A percentile compares a stretch with the other conserved stretches of the same genome.
phyloP scores from a whole-genome alignment of 805 yeast genomes.

The Teunomyces gatunensis region DNA sequence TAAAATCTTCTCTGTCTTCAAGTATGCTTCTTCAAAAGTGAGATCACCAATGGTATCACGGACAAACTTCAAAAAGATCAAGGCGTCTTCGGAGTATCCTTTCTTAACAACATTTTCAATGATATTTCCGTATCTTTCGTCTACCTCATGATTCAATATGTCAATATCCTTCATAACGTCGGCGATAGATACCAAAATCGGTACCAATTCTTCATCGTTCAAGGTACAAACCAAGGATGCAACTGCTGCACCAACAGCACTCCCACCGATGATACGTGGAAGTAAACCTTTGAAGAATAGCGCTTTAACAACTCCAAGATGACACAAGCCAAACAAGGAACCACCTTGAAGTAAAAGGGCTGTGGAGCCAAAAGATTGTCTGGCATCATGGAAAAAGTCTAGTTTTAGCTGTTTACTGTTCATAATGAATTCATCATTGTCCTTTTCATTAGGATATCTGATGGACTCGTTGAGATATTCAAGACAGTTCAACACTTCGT shows the following conservation, averaged over 20 bases:
- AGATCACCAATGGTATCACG: slow-evolving; percentile 70
- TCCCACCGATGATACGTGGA: slow-evolving; percentile 86
- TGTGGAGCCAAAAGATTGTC: slow-evolving; percentile 85
- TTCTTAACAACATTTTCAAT: slow-evolving; percentile 72
- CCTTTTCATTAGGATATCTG: slow-evolving; percentile 23
- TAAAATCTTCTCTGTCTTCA: slow-evolving; percentile 71
- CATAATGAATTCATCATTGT: slow-evolving; percentile 34
- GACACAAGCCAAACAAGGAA: slow-evolving; percentile 89
- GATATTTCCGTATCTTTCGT: slow-evolving; percentile 62
- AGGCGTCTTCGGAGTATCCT: slow-evolving; percentile 84
- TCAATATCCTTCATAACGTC: slow-evolving; percentile 45
- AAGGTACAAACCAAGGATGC: slow-evolving; percentile 82
- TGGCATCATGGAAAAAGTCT: slow-evolving; percentile 81
- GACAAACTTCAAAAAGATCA: slow-evolving; percentile 76
- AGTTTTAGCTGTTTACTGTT: slow-evolving; percentile 56
- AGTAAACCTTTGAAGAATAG: slow-evolving; percentile 70
- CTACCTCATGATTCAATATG: slow-evolving; percentile 50
- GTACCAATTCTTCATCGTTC: slow-evolving; percentile 61
- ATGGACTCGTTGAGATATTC: slow-evolving; percentile 52
- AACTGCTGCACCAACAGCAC: slow-evolving; percentile 91
- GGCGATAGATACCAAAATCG: slow-evolving; percentile 37
- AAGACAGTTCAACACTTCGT: slow-evolving; percentile 70
- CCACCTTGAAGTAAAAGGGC: slow-evolving; percentile 94
- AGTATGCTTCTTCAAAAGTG: slow-evolving; percentile 92
- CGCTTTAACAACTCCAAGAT: slow-evolving; percentile 87